Conservation (phyloP, 768 basidiomycete species). For the Leccinum aurantiacum region DNA sequence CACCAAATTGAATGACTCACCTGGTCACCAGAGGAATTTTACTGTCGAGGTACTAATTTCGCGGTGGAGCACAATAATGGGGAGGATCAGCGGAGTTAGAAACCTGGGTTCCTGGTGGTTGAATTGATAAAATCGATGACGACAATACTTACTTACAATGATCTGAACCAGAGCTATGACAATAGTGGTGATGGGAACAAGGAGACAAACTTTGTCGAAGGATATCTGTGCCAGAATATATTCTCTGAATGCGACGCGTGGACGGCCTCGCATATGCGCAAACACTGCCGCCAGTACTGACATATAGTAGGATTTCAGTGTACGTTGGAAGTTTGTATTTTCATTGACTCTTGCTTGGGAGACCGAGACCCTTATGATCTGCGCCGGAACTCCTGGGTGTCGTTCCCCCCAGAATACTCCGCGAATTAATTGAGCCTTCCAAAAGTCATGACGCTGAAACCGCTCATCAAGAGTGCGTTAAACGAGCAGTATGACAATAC, state of each 20-base stretch:
- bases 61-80: slow-evolving; percentile 34
- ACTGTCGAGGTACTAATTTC: slow-evolving; percentile 23
- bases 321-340: too few species aligned
- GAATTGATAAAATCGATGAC: slow-evolving; percentile 32
- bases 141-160: slow-evolving; percentile 22
- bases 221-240: slow-evolving; percentile 13
- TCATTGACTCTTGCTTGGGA: too few species aligned
- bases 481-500: too few species aligned
- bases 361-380: too few species aligned
- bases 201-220: slow-evolving; percentile 18
- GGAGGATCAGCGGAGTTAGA: slow-evolving; percentile 37
- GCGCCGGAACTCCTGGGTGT: too few species aligned
- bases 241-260: slow-evolving; percentile 2
- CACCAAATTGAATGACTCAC: slow-evolving; percentile 18
- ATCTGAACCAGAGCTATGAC: slow-evolving; percentile 32
- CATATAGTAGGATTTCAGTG: too few species aligned
- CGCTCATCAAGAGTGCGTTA: too few species aligned
- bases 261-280: slow-evolving; percentile 6
- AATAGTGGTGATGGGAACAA: background rate
- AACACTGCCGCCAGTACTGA: slow-evolving; percentile 8
- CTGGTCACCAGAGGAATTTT: slow-evolving; percentile 28
- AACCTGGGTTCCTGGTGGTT: slow-evolving; percentile 44
- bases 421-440: too few species aligned
- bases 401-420: too few species aligned
- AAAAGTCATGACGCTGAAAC: too few species aligned